These are phyloP conservation scores for Heracleum sosnowskyi DNA, from an alignment of 129 eudicot genomes.

Conservation along the genomic window DNA sequence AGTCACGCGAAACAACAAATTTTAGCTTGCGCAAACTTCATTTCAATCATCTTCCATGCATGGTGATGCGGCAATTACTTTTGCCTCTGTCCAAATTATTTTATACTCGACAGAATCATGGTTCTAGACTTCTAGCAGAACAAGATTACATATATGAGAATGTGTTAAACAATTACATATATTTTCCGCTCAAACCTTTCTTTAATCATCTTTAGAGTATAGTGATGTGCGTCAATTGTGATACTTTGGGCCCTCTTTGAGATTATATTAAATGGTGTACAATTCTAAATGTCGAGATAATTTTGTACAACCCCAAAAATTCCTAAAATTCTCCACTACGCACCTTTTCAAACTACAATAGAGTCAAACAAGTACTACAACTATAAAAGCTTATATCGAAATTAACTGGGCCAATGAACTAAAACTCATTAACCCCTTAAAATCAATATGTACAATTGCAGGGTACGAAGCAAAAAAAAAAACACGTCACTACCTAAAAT, in stretches of 20 bases:
- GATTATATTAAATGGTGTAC: too few relatives aligned
- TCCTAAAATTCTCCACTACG: too few relatives aligned
- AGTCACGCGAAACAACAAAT: too few relatives aligned
- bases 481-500: neutral
- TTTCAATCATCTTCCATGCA: neutral
- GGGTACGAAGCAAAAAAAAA: neutral
- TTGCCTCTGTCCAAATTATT: neutral
- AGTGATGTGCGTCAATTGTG: neutral
- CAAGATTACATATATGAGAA: neutral
- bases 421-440: neutral
- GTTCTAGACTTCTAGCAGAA: too few relatives aligned
- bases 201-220: neutral
- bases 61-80: neutral
- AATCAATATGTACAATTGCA: neutral
- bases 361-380: neutral
- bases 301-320: too few relatives aligned
- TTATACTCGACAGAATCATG: neutral
- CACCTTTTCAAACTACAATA: neutral
- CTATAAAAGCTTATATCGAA: too few relatives aligned
- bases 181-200: neutral
- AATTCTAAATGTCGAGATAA: neutral
- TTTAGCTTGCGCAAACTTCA: too few relatives aligned
- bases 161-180: neutral
- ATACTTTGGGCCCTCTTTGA: neutral
- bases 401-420: neutral